These are phyloP conservation scores for Pochonia chlamydosporia DNA, from an alignment of 2,329 filamentous ascomycete species.

Conservation along the genomic window DNA sequence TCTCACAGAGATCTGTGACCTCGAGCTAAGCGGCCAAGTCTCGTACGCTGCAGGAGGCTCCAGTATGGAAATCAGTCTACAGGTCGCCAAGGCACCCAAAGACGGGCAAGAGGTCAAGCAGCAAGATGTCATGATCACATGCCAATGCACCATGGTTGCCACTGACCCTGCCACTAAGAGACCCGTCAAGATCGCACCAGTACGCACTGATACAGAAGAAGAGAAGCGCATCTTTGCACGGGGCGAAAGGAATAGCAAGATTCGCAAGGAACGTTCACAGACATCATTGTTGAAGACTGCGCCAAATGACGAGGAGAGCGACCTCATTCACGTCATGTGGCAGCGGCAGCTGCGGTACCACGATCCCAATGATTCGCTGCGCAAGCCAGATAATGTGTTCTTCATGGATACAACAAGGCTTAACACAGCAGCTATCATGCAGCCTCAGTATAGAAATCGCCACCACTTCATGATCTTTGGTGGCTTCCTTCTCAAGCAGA, in stretches of 20 bases:
- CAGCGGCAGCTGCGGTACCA: conserved; percentile 22
- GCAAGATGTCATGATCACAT: conserved; percentile 39
- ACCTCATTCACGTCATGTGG: conserved; percentile 24
- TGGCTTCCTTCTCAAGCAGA: conserved; percentile 24
- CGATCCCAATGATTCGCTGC: conserved; percentile 19
- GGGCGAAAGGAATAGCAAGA: conserved; percentile 21
- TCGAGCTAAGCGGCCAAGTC: conserved; percentile 59
- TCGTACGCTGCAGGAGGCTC: conserved; percentile 68
- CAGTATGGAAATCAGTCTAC: conserved; percentile 68
- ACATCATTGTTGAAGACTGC: conserved; percentile 19
- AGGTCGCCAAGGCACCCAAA: conserved; percentile 61
- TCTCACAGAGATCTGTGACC: conserved; percentile 70
- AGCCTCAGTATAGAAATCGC: conserved; percentile 22
- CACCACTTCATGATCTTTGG: conserved; percentile 26
- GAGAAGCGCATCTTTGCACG: conserved; percentile 21
- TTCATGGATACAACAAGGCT: conserved; percentile 22
- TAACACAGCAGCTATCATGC: conserved; percentile 22
- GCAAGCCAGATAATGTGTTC: conserved; percentile 19
- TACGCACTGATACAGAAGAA: conserved; percentile 18
- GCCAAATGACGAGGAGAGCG: conserved; percentile 21
- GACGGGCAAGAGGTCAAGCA: conserved; percentile 43
- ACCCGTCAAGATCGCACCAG: conserved; percentile 19
- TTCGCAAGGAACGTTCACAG: conserved; percentile 9
- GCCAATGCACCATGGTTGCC: conserved; percentile 27
- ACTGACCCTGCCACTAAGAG: conserved; percentile 21